Base-by-base conservation (phyloP, 2,329 filamentous ascomycete genomes). In the Ploettnerulaceae sp. region DNA sequence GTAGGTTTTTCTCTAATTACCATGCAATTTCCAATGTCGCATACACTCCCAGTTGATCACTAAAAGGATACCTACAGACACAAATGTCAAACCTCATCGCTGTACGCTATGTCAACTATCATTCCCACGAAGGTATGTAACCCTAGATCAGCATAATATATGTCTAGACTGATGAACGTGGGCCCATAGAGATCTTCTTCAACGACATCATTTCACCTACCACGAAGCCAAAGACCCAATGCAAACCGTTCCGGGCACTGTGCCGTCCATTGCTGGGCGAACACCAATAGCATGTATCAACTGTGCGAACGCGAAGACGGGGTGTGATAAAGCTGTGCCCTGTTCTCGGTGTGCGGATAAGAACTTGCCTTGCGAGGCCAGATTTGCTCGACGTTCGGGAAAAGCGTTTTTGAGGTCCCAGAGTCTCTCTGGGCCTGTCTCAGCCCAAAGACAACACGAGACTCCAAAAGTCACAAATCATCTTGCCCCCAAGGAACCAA, bases 31-130 rank as follows among this genome's bases (percentile, higher is more conserved):
- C 21, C 31, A 7, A 34, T 3, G 4, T 20, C 15, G 5, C 15
- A 11, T 34, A 1, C n/a, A 11, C 31, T 20, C n/a, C 11, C 15
- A 21, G 2, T 20, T 11, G 4, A 17, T 33, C 14, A 35, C 40
- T 43, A 5, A 43, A 11, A 35, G 7, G 7, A 11, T 32, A 33
- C 33, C 9, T 26, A 26, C 48, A 77, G 74, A 77, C 49, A 77
- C 74, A 48, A 74, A 76, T 55, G 72, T 77, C 32, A 77, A 77
- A 57, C 74, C 74, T 8, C 69, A 76, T 54, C 66, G 69, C 29
- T 77, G 74, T 53, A 65, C 64, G 44, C 64, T 66, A 26, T 77
- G 74, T 53, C 68, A 72, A 36, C 62, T 77, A 4, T 71, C 68
- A 3, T 77, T 76, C 59, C 67, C 72, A 20, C 61, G 74, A 63